These are phyloP conservation scores for Melampsora americana DNA, from an alignment of 1,284 basidiomycete genomes.

Conservation along the genomic window DNA sequence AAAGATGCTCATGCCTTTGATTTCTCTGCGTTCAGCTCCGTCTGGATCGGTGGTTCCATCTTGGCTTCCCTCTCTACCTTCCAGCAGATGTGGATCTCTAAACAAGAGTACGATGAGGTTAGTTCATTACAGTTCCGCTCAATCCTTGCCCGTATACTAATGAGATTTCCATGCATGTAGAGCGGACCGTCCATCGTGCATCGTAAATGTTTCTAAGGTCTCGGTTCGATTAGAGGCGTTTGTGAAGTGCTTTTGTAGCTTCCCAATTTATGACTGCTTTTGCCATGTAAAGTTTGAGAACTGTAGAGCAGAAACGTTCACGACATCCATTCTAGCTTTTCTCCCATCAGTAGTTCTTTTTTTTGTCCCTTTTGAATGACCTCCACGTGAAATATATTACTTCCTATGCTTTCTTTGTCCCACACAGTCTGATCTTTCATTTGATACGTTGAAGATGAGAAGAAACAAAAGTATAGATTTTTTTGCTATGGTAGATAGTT, in stretches of 20 bases:
- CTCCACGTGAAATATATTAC: conserved; percentile 9
- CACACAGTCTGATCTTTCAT: too few relatives aligned
- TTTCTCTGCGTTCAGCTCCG: conserved; percentile 59
- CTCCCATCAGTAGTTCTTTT: not conserved
- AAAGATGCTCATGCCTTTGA: conserved; percentile 53
- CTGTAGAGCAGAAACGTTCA: too few relatives aligned
- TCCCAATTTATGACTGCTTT: too few relatives aligned
- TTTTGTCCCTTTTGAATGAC: conserved; percentile 8
- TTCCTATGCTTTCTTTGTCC: not conserved
- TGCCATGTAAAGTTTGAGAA: too few relatives aligned
- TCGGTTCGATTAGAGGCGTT: not conserved
- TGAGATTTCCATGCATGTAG: not conserved
- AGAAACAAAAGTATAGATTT: too few relatives aligned
- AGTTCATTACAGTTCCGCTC: not conserved
- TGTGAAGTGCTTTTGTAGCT: too few relatives aligned
- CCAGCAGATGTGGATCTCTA: conserved; percentile 65
- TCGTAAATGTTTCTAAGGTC: conserved; percentile 42
- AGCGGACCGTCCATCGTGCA: conserved; percentile 44
- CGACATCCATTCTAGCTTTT: too few relatives aligned
- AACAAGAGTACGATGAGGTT: conserved; percentile 45
- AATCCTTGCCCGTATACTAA: not conserved
- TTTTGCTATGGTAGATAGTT: too few relatives aligned
- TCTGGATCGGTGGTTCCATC: conserved; percentile 99
- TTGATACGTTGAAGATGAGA: too few relatives aligned
- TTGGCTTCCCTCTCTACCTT: conserved; percentile 91